Evolutionary conservation across 305 asterid species (phyloP).

Genomic region (Ilex paraguariensis): DNA sequence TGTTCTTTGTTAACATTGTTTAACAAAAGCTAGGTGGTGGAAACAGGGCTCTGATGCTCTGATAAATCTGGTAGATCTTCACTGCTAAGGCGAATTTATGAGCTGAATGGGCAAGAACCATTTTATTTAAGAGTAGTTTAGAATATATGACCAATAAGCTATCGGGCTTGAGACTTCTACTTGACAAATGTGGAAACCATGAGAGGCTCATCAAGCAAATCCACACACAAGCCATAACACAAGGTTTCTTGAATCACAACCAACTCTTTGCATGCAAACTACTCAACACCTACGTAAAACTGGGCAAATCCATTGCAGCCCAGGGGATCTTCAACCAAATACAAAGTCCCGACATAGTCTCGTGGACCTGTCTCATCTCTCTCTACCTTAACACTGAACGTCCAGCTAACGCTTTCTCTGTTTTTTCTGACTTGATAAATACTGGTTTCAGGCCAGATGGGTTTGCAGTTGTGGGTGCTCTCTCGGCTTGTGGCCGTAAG

Average conservation of each 20-base stretch:
- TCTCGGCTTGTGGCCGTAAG: conserved; percentile 57
- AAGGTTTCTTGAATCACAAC: conserved; percentile 28
- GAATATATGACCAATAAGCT: too few species aligned
- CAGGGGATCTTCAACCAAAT: conserved; percentile 46
- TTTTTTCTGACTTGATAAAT: conserved; percentile 33
- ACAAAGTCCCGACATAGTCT: conserved; percentile 48
- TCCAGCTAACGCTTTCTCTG: conserved; percentile 36
- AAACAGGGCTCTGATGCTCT: too few species aligned
- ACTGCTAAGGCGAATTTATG: too few species aligned
- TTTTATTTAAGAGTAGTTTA: too few species aligned
- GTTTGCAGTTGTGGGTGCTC: conserved; percentile 56
- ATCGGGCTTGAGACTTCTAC: conserved; percentile 20
- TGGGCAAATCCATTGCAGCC: conserved; percentile 32
- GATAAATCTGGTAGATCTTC: too few species aligned
- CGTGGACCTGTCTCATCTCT: conserved; percentile 63
- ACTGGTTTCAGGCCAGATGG: conserved; percentile 45
- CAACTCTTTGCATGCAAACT: conserved; percentile 44
- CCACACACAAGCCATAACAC: conserved; percentile 34
- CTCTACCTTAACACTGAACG: conserved; percentile 50
- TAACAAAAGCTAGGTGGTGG: too few species aligned
- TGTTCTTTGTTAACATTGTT: too few species aligned
- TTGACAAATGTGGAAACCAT: conserved; percentile 32
- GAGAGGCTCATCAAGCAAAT: conserved; percentile 39
- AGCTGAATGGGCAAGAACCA: too few species aligned
- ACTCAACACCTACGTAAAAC: conserved; percentile 39